Base-by-base conservation (phyloP, 768 basidiomycete species). In the Cystofilobasidium capitatum region DNA sequence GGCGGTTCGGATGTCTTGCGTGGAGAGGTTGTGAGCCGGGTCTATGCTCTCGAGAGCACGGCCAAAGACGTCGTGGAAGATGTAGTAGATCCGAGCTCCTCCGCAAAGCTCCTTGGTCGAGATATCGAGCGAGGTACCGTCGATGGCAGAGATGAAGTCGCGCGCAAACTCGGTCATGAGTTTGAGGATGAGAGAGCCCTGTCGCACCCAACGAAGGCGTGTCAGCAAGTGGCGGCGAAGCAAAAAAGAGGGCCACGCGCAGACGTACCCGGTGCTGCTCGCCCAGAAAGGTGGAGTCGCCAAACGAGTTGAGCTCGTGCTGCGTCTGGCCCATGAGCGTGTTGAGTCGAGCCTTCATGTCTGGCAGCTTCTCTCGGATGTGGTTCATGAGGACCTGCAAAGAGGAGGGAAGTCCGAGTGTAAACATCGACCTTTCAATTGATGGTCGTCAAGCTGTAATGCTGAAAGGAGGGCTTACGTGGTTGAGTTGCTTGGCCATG, bases 241-340 rank as follows among this genome's bases (percentile, higher is more conserved):
- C 58, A 64, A 58, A 36, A 64, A 59, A 20, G 17, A 17, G 33
- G 62, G 26, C 42, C n/a, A n/a, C n/a, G n/a, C n/a, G n/a, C n/a
- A n/a, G 4, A 63, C 66, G 65, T 58, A 76, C 72, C 59, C 77
- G 87, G 75, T 96, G 91, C 72, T 85, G 86, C 79, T 93, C 92
- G 7, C 91, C 94, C 70, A 89, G 88, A 73, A 90, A 83, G 2
- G 91, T 91, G 14, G 89, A 83, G 74, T 96, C 96, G 24, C 96
- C 96, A 74, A 96, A 98, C 6, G 92, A 87, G 78, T 91, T 90
- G 49, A 99, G 83, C 77, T 99, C 96, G 76, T 99, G 96, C 75
- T 97, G 94, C 10, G 96, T 91, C 79, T 99, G 96, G 20, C 94
- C 93, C 90, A 98, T 98, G 29, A 97, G 79, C 3, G 96, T 99